phyloP scores from a whole-genome alignment of 1,284 basidiomycete species.

The Singerocomus rubriflavus region DNA sequence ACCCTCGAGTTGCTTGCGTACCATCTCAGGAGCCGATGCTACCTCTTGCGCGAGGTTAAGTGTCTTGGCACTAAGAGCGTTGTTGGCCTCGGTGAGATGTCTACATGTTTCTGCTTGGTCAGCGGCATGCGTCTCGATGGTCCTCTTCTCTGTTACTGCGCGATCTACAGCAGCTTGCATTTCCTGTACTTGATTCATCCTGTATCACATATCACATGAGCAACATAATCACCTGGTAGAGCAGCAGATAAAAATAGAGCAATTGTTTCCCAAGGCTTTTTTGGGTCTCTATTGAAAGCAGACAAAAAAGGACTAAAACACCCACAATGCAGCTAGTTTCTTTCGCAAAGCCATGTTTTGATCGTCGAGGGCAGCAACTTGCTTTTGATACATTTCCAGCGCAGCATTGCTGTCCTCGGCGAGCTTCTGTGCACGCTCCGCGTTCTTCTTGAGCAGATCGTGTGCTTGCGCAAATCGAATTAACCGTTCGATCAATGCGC shows the following conservation, averaged over 20 bases:
- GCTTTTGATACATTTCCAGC: conserved; percentile 85
- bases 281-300: not conserved
- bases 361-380: conserved; percentile 77
- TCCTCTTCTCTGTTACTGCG: conserved; percentile 57
- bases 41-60: conserved; percentile 76
- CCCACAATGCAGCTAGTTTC: conserved; percentile 55
- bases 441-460: conserved; percentile 86
- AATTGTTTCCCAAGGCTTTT: not conserved
- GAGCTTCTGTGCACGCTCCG: conserved; percentile 83
- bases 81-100: conserved; percentile 76
- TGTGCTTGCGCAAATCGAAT: conserved; percentile 83
- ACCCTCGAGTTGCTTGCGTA: conserved; percentile 55
- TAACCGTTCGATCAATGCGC: conserved; percentile 76
- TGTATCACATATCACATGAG: conserved; percentile 29
- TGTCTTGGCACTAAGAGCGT: conserved; percentile 66
- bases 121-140: conserved; percentile 66
- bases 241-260: not conserved
- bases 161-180: conserved; percentile 63
- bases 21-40: conserved; percentile 54
- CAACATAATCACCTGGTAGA: conserved; percentile 8
- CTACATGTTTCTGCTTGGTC: conserved; percentile 69
- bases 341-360: conserved; percentile 54
- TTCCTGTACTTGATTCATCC: conserved; percentile 66
- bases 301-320: conserved; percentile 16
- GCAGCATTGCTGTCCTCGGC: conserved; percentile 75